phyloP scores from a whole-genome alignment of 169 alveolate genomes.

The Plasmodium coatneyi region DNA sequence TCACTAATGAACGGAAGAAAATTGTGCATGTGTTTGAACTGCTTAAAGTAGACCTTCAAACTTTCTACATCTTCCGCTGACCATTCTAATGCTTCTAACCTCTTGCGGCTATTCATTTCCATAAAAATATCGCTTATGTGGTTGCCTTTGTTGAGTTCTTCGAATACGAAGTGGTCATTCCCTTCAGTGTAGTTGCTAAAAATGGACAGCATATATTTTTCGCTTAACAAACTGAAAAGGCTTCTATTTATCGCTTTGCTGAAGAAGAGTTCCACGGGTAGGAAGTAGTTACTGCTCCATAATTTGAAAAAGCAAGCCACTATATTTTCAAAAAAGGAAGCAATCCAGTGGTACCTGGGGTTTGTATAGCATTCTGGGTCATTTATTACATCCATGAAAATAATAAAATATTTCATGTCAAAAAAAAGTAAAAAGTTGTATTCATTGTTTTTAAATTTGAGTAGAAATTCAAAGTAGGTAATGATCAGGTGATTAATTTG shows the following conservation, averaged over 20 bases:
- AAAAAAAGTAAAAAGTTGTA: conserved; percentile 44
- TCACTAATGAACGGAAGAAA: conserved; percentile 58
- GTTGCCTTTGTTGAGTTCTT: conserved; percentile 14
- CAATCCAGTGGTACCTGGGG: conserved; percentile 47
- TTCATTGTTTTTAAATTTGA: conserved; percentile 53
- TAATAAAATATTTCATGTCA: conserved; percentile 52
- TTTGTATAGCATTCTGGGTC: conserved; percentile 17
- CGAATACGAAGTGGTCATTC: conserved; percentile 27
- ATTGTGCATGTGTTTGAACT: conserved; percentile 62
- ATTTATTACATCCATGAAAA: conserved; percentile 35
- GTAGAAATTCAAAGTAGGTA: conserved; percentile 46
- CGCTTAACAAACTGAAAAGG: conserved; percentile 23
- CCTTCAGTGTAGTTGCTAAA: conserved; percentile 73
- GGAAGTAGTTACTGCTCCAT: conserved; percentile 40
- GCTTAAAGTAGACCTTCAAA: conserved; percentile 45
- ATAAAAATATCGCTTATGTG: conserved; percentile 47
- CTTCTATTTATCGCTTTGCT: conserved; percentile 39
- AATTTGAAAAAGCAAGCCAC: conserved; percentile 43
- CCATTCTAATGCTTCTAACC: conserved; percentile 69
- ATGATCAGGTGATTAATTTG: conserved; percentile 54
- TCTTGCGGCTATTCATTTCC: conserved; percentile 19
- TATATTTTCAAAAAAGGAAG: conserved; percentile 33
- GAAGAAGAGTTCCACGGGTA: conserved; percentile 33
- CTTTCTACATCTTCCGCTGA: conserved; percentile 39
- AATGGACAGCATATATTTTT: conserved; percentile 54